Evolutionary conservation across 164 flowering plant species (phyloP).

Genomic region (Tetrastigma voinierianum): DNA sequence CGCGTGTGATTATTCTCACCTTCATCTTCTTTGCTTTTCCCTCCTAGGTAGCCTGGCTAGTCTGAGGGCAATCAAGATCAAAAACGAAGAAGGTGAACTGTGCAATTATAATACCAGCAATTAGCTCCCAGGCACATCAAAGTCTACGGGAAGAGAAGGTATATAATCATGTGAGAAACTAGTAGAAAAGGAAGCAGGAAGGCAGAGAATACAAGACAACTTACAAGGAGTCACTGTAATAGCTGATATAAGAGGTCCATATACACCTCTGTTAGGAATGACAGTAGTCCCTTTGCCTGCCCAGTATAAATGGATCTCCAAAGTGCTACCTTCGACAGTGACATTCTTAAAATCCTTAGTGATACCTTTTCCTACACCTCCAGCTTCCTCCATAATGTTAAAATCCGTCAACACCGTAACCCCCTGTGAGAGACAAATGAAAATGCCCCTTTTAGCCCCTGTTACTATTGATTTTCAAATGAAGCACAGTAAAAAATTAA

Average conservation of each 20-base stretch:
- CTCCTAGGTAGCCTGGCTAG: slow-evolving; percentile 44
- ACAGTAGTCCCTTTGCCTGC: slow-evolving; percentile 79
- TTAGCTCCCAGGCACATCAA: slow-evolving; percentile 61
- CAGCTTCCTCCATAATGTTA: slow-evolving; percentile 56
- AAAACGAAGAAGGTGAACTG: slow-evolving; percentile 27
- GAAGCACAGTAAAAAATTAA: no score
- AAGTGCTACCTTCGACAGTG: slow-evolving; percentile 45
- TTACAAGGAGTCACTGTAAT: slow-evolving; percentile 76
- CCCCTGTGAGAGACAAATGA: slow-evolving; percentile 19
- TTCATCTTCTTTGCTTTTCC: slow-evolving; percentile 47
- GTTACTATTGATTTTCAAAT: background rate
- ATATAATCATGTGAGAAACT: background rate
- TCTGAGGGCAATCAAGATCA: slow-evolving; percentile 42
- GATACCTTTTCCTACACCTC: slow-evolving; percentile 45
- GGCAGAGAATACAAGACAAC: slow-evolving; percentile 17
- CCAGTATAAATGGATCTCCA: slow-evolving; percentile 83
- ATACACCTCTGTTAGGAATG: slow-evolving; percentile 59
- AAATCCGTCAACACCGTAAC: slow-evolving; percentile 40
- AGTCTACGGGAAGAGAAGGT: slow-evolving; percentile 43
- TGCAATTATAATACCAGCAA: slow-evolving; percentile 62
- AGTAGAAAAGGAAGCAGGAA: background rate
- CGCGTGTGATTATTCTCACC: slow-evolving; percentile 33
- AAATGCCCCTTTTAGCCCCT: background rate
- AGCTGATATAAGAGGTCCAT: slow-evolving; percentile 90
- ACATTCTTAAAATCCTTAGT: slow-evolving; percentile 26